Conservation (phyloP, 2,329 filamentous ascomycete species). For the Ophidiomyces ophidiicola region DNA sequence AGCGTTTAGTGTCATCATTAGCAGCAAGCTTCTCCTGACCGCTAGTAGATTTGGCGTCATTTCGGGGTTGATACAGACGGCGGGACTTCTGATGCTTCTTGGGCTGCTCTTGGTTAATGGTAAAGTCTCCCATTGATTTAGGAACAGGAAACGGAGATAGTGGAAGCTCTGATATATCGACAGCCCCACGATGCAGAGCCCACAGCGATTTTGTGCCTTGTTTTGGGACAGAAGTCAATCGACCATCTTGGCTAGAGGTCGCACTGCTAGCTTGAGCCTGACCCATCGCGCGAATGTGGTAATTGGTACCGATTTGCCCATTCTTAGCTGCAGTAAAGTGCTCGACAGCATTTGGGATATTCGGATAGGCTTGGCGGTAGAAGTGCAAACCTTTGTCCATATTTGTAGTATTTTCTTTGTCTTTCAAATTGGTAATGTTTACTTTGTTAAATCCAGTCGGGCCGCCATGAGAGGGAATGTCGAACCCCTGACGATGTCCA, state of each 20-base stretch:
- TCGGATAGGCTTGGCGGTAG: background rate
- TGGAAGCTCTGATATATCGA: slow-evolving; percentile 7
- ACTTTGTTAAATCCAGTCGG: background rate
- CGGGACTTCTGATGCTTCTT: slow-evolving; percentile 12
- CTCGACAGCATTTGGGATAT: background rate
- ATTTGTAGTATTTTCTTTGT: background rate
- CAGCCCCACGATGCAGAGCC: slow-evolving; percentile 6
- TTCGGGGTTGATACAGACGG: slow-evolving; percentile 11
- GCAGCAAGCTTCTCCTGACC: background rate
- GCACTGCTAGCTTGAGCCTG: background rate
- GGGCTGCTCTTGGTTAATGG: slow-evolving; percentile 5
- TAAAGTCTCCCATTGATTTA: background rate
- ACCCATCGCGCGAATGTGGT: background rate
- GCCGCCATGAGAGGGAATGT: background rate
- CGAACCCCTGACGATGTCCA: background rate
- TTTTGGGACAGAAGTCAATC: background rate
- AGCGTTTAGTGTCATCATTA: background rate
- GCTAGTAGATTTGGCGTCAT: background rate
- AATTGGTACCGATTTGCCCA: background rate
- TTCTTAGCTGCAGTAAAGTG: background rate
- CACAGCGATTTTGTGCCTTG: slow-evolving; percentile 9
- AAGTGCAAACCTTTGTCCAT: background rate
- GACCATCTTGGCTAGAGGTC: background rate
- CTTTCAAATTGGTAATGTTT: background rate
- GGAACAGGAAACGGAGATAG: slow-evolving; percentile 6